Evolutionary conservation across 2,329 filamentous ascomycete genomes (phyloP).

Genomic region (Beauveria rudraprayagi): DNA sequence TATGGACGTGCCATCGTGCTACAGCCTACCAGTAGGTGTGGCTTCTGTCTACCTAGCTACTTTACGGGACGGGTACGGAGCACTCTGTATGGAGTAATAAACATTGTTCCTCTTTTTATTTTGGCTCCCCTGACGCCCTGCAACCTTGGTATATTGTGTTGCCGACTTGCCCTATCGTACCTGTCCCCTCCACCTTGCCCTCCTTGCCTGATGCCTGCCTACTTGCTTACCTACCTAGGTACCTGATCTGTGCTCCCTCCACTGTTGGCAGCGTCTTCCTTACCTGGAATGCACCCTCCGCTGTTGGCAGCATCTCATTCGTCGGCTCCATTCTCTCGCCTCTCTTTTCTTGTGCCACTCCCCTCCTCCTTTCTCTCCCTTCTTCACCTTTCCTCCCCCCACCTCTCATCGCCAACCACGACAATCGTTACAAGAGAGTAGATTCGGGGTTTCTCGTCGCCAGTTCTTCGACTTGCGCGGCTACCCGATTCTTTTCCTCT

Average conservation of each 20-base stretch:
- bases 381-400: neutral
- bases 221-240: no score
- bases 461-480: neutral
- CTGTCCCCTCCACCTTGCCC: neutral
- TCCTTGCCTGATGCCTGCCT: neutral
- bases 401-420: conserved; percentile 6
- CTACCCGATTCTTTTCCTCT: neutral
- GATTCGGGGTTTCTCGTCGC: neutral
- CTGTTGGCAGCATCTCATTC: neutral
- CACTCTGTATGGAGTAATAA: no score
- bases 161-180: neutral
- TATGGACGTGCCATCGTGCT: no score
- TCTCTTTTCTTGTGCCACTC: conserved; percentile 1
- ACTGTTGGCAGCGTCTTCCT: neutral
- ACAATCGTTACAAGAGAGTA: conserved; percentile 3
- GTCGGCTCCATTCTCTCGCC: conserved; percentile 4
- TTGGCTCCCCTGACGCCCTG: no score
- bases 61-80: no score
- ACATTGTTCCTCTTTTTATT: no score
- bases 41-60: no score
- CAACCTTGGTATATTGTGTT: no score
- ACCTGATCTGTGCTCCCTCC: neutral
- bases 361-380: neutral
- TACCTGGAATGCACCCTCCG: no score
- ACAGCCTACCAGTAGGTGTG: no score